A percentile compares a stretch with the other conserved stretches of the same genome.
These are phyloP conservation scores for Aristolochia californica DNA, from an alignment of 164 flowering plant species.

Conservation along the genomic window DNA sequence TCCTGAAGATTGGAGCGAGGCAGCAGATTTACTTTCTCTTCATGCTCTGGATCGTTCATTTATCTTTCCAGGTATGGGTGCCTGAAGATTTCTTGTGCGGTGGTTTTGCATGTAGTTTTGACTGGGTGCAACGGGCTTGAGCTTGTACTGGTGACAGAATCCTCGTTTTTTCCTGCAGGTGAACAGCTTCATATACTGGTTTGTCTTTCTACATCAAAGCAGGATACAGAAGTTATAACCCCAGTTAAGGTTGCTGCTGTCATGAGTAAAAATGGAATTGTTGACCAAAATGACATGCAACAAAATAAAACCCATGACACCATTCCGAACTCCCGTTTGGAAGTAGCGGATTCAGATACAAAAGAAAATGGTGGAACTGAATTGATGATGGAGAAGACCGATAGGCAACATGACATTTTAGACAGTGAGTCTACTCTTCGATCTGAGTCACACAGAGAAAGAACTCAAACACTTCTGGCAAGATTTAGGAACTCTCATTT, in stretches of 20 bases:
- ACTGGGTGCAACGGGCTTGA: not conserved
- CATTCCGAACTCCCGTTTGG: conserved; percentile 11
- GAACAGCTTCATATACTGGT: conserved; percentile 84
- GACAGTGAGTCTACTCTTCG: conserved; percentile 75
- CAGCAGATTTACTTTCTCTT: conserved; percentile 52
- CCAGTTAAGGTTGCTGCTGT: conserved; percentile 92
- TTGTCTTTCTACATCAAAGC: conserved; percentile 73
- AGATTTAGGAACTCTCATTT: conserved; percentile 77
- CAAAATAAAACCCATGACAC: conserved; percentile 27
- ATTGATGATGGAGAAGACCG: conserved; percentile 18
- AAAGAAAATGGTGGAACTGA: conserved; percentile 31
- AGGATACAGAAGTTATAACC: conserved; percentile 71
- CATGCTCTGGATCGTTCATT: conserved; percentile 69
- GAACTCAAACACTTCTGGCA: conserved; percentile 49
- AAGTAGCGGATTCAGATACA: conserved; percentile 13
- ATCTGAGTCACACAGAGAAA: conserved; percentile 70
- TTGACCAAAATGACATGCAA: conserved; percentile 25
- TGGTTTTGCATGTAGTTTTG: conserved; percentile 3
- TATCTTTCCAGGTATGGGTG: conserved; percentile 77
- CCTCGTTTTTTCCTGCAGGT: conserved; percentile 35
- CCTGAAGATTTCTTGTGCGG: not conserved
- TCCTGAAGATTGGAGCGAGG: conserved; percentile 66
- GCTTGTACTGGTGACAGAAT: not conserved
- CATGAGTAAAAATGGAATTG: conserved; percentile 60
- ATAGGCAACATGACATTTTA: conserved; percentile 36